Conservation (phyloP, 306 rosid genomes). For the Gynostemma pentaphyllum region DNA sequence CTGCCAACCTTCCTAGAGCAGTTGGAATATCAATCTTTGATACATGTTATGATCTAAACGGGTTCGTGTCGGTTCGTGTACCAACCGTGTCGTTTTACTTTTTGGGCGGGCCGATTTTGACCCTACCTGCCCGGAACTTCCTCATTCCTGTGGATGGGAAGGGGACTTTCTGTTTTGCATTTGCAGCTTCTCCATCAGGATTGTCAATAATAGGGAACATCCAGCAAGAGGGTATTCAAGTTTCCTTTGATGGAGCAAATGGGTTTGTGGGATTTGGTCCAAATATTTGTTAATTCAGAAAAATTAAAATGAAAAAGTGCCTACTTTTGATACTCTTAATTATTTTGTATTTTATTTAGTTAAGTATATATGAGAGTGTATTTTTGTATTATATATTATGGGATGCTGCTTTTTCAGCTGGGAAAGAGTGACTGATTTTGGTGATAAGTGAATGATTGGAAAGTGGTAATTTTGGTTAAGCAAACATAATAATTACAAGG, state of each 20-base stretch:
- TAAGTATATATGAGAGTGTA: no score
- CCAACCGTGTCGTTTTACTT: constrained; percentile 82
- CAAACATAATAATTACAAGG: constrained; percentile 10
- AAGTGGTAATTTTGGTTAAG: neutral
- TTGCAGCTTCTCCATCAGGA: constrained; percentile 40
- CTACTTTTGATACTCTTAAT: constrained; percentile 1
- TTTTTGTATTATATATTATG: no score
- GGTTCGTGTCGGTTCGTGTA: constrained; percentile 71
- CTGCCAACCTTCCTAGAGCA: constrained; percentile 57
- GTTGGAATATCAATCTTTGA: constrained; percentile 62
- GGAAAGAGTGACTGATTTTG: neutral
- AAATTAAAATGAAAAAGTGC: neutral
- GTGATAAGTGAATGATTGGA: neutral
- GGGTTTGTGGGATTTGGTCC: constrained; percentile 93
- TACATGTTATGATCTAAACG: constrained; percentile 56
- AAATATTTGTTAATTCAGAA: constrained; percentile 40
- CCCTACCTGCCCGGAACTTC: constrained; percentile 67
- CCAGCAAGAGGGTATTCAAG: constrained; percentile 85
- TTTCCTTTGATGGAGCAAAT: constrained; percentile 66
- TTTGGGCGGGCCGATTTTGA: constrained; percentile 60
- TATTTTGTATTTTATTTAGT: constrained; percentile 7
- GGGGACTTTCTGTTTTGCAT: constrained; percentile 81
- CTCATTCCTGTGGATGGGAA: constrained; percentile 54
- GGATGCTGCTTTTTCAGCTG: no score
- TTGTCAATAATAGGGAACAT: constrained; percentile 74